Percentiles rank a stretch among this genome's conserved stretches.
Conservation (phyloP, 352 stramenopile genomes). For the Globisporangium yorkense region DNA sequence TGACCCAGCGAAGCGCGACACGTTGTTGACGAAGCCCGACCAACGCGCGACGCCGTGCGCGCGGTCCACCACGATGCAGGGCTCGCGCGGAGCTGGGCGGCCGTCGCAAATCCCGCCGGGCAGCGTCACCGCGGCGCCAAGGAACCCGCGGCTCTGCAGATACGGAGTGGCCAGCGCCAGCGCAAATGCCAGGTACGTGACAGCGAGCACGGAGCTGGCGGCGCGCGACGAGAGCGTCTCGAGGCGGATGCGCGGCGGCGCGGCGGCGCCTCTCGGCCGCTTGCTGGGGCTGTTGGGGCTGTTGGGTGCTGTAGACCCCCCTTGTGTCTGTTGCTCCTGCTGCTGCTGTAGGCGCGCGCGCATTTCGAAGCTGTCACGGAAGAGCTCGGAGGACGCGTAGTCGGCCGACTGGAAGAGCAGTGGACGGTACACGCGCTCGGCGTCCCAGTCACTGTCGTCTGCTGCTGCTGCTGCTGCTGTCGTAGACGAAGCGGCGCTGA, state of each 20-base stretch:
- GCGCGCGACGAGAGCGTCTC: slow-evolving; percentile 74
- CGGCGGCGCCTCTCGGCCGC: slow-evolving; percentile 2
- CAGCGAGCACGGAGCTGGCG: slow-evolving; percentile 61
- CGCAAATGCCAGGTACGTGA: slow-evolving; percentile 76
- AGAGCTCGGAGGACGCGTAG: slow-evolving; percentile 79
- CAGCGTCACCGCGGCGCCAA: slow-evolving; percentile 53
- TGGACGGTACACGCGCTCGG: slow-evolving; percentile 61
- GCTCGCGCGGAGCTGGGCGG: slow-evolving; percentile 14
- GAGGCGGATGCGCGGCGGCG: slow-evolving; percentile 59
- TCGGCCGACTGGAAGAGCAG: slow-evolving; percentile 74
- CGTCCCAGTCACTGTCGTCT: slow-evolving; percentile 20
- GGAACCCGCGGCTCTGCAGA: slow-evolving; percentile 67
- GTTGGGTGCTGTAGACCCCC: too few relatives aligned
- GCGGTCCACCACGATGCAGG: slow-evolving; percentile 72
- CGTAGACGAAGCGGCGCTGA: too few relatives aligned
- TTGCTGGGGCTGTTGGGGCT: background rate
- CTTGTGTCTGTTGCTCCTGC: background rate
- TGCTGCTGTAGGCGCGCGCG: slow-evolving; percentile 40
- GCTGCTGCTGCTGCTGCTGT: background rate
- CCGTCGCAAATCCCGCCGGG: slow-evolving; percentile 47
- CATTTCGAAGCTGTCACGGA: slow-evolving; percentile 77
- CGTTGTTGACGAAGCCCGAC: slow-evolving; percentile 64
- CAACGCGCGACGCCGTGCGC: slow-evolving; percentile 41
- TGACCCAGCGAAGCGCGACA: slow-evolving; percentile 57
- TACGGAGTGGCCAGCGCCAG: slow-evolving; percentile 66